A percentile compares a stretch with the other conserved stretches of the same genome.
Conservation (phyloP, 1,284 basidiomycete species). For the Rhodotorula mucilaginosa region DNA sequence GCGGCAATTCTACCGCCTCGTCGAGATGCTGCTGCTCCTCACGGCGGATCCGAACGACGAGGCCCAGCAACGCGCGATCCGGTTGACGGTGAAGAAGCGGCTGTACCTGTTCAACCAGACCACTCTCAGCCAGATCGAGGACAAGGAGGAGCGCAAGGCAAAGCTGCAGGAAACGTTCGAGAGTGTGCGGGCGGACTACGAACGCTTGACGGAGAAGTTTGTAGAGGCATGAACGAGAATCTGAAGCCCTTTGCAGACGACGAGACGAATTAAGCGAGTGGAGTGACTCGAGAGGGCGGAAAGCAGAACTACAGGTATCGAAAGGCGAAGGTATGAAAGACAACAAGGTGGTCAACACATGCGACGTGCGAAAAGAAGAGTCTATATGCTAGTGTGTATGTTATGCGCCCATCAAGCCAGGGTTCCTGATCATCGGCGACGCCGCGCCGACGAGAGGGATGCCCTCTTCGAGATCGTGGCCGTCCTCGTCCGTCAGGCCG, state of each 20-base stretch:
- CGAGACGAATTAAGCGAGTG: not conserved
- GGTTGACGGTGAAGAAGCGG: slow-evolving; percentile 72
- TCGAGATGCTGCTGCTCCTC: slow-evolving; percentile 85
- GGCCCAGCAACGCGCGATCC: slow-evolving; percentile 28
- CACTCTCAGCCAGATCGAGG: slow-evolving; percentile 47
- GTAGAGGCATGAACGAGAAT: not conserved
- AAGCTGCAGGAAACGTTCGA: slow-evolving; percentile 93
- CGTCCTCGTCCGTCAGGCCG: slow-evolving; percentile 12
- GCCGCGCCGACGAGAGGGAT: slow-evolving; percentile 9
- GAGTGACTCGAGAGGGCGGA: not conserved
- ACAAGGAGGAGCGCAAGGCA: slow-evolving; percentile 76
- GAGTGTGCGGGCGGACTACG: slow-evolving; percentile 78
- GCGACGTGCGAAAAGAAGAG: not conserved
- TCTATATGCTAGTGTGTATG: not conserved
- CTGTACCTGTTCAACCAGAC: slow-evolving; percentile 93
- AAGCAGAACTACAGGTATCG: not conserved
- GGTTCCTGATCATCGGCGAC: slow-evolving; percentile 16
- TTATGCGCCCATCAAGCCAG: not conserved
- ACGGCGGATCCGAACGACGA: slow-evolving; percentile 52
- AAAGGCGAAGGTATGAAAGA: not conserved
- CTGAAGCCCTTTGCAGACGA: not conserved
- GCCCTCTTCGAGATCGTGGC: slow-evolving; percentile 17
- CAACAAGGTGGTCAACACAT: not conserved
- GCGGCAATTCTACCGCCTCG: slow-evolving; percentile 86
- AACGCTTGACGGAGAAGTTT: slow-evolving; percentile 28